Percentiles rank a stretch among this genome's conserved stretches.
phyloP scores from a whole-genome alignment of 129 eudicot species.

The Arctium minus region DNA sequence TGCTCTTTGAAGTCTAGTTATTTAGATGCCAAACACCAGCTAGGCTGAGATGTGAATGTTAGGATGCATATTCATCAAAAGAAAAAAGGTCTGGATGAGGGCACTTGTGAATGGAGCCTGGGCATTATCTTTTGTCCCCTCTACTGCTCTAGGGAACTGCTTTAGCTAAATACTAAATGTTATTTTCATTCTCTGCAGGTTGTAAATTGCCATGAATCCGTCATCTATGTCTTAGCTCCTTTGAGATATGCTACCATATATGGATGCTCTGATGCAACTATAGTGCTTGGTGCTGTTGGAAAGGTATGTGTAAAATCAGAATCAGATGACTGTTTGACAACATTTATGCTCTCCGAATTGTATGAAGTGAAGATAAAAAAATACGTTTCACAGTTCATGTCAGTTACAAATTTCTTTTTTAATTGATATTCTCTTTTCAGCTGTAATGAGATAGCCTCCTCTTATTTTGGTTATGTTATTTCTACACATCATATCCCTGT shows the following conservation, averaged over 20 bases:
- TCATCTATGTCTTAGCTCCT: slow-evolving; percentile 88
- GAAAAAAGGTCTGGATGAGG: background rate
- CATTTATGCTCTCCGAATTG: background rate
- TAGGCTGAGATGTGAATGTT: background rate
- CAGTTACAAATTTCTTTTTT: background rate
- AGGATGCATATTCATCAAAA: background rate
- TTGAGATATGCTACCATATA: slow-evolving; percentile 84
- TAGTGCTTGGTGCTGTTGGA: slow-evolving; percentile 97
- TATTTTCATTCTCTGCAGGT: slow-evolving; percentile 49
- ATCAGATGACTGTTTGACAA: background rate
- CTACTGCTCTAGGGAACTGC: background rate
- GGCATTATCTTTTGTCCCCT: background rate
- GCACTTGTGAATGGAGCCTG: background rate
- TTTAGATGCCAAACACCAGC: background rate
- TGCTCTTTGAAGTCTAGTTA: background rate
- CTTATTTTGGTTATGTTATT: background rate
- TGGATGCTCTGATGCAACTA: slow-evolving; percentile 97
- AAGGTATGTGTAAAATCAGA: slow-evolving; percentile 48
- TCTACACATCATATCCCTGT: background rate
- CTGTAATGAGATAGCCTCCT: background rate
- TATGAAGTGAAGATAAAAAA: background rate
- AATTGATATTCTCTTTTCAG: background rate
- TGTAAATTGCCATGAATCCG: slow-evolving; percentile 91
- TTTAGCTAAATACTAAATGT: background rate
- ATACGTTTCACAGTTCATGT: background rate